phyloP scores from a whole-genome alignment of 305 asterid genomes.

The Fraxinus paxiana region DNA sequence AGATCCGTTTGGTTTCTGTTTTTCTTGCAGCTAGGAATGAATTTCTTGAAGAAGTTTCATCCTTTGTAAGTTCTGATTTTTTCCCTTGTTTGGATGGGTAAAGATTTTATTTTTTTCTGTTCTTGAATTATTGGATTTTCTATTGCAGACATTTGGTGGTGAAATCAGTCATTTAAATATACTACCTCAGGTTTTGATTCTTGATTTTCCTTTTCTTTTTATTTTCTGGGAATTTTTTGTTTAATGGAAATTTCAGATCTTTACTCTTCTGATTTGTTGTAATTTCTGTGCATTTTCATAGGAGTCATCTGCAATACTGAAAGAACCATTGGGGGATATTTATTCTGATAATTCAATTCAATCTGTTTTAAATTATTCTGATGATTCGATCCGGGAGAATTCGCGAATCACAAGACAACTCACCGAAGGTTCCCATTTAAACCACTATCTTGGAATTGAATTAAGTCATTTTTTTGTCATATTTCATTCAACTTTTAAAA shows the following conservation, averaged over 20 bases:
- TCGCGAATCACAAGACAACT: slow-evolving; percentile 47
- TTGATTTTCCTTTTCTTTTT: not conserved
- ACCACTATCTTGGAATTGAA: not conserved
- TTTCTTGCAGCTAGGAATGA: slow-evolving; percentile 55
- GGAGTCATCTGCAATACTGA: slow-evolving; percentile 28
- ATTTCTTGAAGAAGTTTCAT: slow-evolving; percentile 54
- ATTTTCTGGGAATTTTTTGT: not conserved
- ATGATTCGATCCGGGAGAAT: slow-evolving; percentile 27
- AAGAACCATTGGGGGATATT: slow-evolving; percentile 38
- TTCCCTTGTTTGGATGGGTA: not conserved
- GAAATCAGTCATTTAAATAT: slow-evolving; percentile 38
- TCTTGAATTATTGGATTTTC: not conserved
- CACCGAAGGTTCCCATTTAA: slow-evolving; percentile 35
- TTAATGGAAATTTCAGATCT: slow-evolving; percentile 7
- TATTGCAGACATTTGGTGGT: slow-evolving; percentile 35
- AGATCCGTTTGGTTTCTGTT: not conserved
- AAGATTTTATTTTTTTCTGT: not conserved
- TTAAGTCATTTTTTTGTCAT: not conserved
- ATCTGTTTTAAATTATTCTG: slow-evolving; percentile 25
- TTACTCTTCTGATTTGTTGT: slow-evolving; percentile 6
- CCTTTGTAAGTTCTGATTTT: slow-evolving; percentile 54
- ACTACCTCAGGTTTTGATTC: slow-evolving; percentile 38
- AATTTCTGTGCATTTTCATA: slow-evolving; percentile 3
- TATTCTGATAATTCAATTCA: slow-evolving; percentile 24
- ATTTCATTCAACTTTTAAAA: not conserved